Evolutionary conservation across 345 rosid genomes (phyloP), one percentile per base, ranked within the genome.

Genomic region (thale cress (Arabidopsis thaliana)): DNA sequence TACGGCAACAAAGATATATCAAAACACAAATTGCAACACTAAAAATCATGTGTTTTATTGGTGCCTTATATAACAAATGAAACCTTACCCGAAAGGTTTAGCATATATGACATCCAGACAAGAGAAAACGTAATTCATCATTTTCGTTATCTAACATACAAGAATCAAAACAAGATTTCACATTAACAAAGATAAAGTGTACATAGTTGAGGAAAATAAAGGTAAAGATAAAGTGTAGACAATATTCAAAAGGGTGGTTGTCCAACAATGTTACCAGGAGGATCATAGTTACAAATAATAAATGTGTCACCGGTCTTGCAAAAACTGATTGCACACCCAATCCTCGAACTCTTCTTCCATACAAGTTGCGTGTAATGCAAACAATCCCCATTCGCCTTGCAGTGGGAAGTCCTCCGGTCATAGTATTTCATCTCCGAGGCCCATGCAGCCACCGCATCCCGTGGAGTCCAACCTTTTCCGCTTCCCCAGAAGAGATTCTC

Each of bases 401-500:
- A 91, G 0, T 38, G 45, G 69, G 89, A 84, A n/a, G 87, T 58
- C 4, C 65, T 48, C 16, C 79, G 60, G 67, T 87, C 71, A 71
- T 85, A 88, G 65, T 81, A 71, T 8, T 69, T 33, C 50, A 61
- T 78, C 85, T 91, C 84, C 34, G 80, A 85, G 0, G 81, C 89
- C 94, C 97, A 91, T 0, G 78, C 82, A 2, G 44, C 78, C 24
- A 86, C 87, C 1, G 94, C 89, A 6, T 85, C 84, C 0, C 34
- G 44, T 0, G 86, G 77, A 6, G 41, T 83, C 91, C 91, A 90
- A 3, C 74, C 79, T 55, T 72, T 78, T 12, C 91, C 92, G 45
- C 85, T 82, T 0, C 91, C 92, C 92, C 90, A 84, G 24, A 85
- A 84, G 8, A 86, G 81, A 78, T 87, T 91, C 69, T 86, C 89